Evolutionary conservation across 2,329 filamentous ascomycete species (phyloP).

Genomic region (Beauveria australis): DNA sequence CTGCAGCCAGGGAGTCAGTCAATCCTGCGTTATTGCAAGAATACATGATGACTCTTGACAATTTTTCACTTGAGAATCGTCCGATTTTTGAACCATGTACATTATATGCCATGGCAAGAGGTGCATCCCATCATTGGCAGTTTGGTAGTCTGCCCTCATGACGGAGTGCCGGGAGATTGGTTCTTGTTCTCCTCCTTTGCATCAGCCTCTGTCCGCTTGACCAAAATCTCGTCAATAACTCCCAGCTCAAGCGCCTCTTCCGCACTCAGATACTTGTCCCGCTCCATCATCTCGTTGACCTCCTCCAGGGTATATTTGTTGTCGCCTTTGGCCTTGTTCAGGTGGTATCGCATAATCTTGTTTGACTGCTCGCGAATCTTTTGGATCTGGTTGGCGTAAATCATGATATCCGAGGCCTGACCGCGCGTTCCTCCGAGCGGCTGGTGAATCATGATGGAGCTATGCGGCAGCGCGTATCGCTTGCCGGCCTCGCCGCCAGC

Average conservation of each 20-base stretch:
- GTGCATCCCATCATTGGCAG: background rate
- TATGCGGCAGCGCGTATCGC: conserved; percentile 84
- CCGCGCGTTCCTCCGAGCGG: conserved; percentile 67
- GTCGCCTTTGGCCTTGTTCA: conserved; percentile 67
- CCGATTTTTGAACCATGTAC: background rate
- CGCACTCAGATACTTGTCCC: conserved; percentile 88
- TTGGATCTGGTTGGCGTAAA: conserved; percentile 95
- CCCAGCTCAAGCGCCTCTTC: conserved; percentile 83
- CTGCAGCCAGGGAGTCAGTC: background rate
- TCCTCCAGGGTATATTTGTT: conserved; percentile 74
- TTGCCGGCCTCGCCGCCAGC: conserved; percentile 79
- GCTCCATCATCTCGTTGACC: conserved; percentile 92
- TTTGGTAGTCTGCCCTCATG: background rate
- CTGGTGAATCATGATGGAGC: conserved; percentile 95
- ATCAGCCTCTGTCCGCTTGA: conserved; percentile 43
- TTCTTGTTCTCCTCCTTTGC: conserved; percentile 25
- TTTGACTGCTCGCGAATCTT: conserved; percentile 79
- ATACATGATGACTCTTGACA: too few relatives aligned
- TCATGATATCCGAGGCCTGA: conserved; percentile 75
- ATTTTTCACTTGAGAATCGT: background rate
- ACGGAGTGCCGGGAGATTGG: conserved; percentile 8
- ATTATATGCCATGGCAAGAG: background rate
- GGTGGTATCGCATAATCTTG: conserved; percentile 76
- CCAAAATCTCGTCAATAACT: conserved; percentile 83
- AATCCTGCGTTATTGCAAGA: background rate